Percentiles rank a stretch among this genome's conserved stretches.
Evolutionary conservation across 768 basidiomycete genomes (phyloP).

Genomic region (Holtermanniella nyarrowii): DNA sequence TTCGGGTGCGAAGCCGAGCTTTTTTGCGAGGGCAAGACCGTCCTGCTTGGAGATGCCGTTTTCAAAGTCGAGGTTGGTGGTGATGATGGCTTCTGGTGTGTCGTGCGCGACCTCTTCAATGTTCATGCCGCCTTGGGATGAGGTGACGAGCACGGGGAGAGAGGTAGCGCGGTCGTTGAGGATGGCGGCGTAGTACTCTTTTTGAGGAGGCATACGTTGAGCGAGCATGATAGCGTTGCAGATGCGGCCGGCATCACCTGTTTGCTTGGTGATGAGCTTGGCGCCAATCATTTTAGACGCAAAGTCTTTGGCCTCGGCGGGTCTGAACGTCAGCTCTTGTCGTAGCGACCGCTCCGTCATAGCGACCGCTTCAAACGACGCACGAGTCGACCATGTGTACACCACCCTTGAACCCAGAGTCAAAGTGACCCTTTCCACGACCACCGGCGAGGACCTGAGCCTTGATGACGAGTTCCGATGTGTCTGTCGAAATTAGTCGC

Average conservation of each 20-base stretch:
- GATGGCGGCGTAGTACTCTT: conserved; percentile 96
- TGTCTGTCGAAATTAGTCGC: conserved; percentile 46
- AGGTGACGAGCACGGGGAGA: conserved; percentile 85
- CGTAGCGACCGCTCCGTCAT: neutral
- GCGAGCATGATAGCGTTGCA: conserved; percentile 99
- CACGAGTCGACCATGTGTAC: conserved; percentile 88
- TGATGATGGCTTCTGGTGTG: conserved; percentile 88
- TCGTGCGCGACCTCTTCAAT: conserved; percentile 98
- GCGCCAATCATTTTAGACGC: conserved; percentile 89
- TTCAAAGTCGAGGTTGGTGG: conserved; percentile 76
- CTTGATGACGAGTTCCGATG: conserved; percentile 81
- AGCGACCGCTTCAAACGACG: conserved; percentile 7
- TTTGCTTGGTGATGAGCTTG: conserved; percentile 96
- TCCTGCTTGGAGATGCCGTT: conserved; percentile 64
- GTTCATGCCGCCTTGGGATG: conserved; percentile 96
- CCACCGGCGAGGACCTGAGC: conserved; percentile 98
- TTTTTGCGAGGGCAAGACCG: conserved; percentile 70
- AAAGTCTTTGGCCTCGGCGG: conserved; percentile 75
- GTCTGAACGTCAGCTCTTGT: conserved; percentile 45
- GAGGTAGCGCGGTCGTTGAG: conserved; percentile 86
- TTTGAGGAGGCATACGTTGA: conserved; percentile 79
- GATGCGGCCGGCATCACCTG: conserved; percentile 77
- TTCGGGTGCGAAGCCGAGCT: conserved; percentile 72
- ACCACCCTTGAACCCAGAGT: conserved; percentile 86
- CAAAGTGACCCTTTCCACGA: conserved; percentile 93